Conservation (phyloP, 805 yeast genomes). For the Phaffomyces antillensis region DNA sequence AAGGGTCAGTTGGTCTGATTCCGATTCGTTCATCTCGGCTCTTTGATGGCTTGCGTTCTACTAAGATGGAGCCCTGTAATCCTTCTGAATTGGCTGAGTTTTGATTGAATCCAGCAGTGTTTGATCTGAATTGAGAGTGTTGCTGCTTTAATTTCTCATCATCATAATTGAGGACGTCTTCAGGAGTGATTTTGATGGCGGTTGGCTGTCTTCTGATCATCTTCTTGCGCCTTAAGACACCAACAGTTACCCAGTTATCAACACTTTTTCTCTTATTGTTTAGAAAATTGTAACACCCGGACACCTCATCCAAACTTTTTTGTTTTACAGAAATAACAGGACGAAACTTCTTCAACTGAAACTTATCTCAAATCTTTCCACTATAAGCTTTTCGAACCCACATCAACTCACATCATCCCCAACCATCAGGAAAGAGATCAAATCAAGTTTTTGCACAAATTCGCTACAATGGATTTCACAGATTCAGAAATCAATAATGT, state of each 20-base stretch:
- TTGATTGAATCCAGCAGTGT: constrained; percentile 11
- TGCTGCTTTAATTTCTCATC: constrained; percentile 17
- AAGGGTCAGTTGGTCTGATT: constrained; percentile 8
- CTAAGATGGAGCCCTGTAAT: constrained; percentile 8
- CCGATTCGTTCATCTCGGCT: constrained; percentile 20
- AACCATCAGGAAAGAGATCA: no score
- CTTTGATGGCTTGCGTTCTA: constrained; percentile 1
- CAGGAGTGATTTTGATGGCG: constrained; percentile 56
- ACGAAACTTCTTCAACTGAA: no score
- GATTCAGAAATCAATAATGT: neutral
- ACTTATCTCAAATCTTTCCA: no score
- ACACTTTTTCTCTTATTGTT: no score
- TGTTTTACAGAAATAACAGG: no score
- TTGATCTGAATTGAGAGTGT: neutral
- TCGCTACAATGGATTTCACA: neutral
- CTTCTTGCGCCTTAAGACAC: neutral
- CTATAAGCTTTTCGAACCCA: no score
- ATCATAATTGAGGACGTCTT: constrained; percentile 42
- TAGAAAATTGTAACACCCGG: no score
- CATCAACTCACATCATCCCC: no score
- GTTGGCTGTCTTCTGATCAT: constrained; percentile 75
- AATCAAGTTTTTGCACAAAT: no score
- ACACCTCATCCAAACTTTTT: no score
- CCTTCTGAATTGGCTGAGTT: constrained; percentile 8
- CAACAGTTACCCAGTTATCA: no score